Evolutionary conservation across 2,329 filamentous ascomycete genomes (phyloP).

Genomic region (Aspergillus phoenicis): DNA sequence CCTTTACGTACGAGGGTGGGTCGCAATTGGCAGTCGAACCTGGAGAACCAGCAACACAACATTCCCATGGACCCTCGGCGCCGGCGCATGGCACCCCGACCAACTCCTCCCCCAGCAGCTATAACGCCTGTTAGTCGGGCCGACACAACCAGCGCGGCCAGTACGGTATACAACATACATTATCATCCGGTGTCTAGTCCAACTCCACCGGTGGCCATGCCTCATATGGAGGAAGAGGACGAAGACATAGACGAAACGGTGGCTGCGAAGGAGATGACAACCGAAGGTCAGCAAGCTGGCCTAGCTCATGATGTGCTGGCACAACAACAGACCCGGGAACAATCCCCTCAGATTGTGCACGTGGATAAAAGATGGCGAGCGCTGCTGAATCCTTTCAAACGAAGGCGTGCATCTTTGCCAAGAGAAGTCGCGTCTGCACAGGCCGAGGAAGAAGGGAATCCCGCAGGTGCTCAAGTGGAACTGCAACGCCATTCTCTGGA

Average conservation of each 20-base stretch:
- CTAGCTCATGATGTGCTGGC: constrained; percentile 21
- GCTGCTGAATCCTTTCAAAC: constrained; percentile 60
- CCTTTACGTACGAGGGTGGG: constrained; percentile 40
- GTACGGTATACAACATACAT: constrained; percentile 65
- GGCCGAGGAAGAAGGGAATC: constrained; percentile 46
- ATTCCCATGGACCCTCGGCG: constrained; percentile 16
- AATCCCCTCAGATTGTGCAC: constrained; percentile 37
- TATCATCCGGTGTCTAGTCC: constrained; percentile 59
- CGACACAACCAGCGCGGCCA: constrained; percentile 64
- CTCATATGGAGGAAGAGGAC: constrained; percentile 36
- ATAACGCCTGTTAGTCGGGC: constrained; percentile 61
- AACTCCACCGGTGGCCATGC: constrained; percentile 46
- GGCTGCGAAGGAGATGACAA: constrained; percentile 28
- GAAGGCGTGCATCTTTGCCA: constrained; percentile 60
- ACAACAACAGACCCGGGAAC: constrained; percentile 29
- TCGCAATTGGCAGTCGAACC: constrained; percentile 22
- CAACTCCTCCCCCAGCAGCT: constrained; percentile 51
- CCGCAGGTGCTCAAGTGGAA: constrained; percentile 18
- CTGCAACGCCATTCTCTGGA: constrained; percentile 36
- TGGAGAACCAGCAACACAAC: constrained; percentile 19
- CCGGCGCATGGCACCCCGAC: constrained; percentile 25
- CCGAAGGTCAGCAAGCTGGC: constrained; percentile 14
- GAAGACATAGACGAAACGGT: constrained; percentile 25
- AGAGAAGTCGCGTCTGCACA: constrained; percentile 62
- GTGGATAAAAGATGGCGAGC: constrained; percentile 50